Evolutionary conservation across 208 protist genomes (phyloP).

Genomic region (Leptomonas seymouri): DNA sequence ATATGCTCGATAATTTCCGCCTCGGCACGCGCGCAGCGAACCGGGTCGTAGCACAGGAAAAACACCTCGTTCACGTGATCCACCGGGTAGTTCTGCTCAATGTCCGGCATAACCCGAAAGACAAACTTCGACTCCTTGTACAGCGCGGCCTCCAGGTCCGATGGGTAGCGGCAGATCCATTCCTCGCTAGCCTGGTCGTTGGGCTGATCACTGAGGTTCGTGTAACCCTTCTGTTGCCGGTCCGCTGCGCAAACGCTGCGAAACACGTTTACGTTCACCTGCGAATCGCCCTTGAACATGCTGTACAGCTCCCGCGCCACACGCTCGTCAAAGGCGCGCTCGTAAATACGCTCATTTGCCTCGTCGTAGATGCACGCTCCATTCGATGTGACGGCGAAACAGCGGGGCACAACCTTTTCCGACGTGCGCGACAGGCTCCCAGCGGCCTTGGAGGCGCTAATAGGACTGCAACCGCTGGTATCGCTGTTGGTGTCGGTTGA

Average conservation of each 20-base stretch:
- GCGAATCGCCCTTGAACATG: conserved; percentile 47
- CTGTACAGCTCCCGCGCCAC: conserved; percentile 44
- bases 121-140: conserved; percentile 53
- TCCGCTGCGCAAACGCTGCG: conserved; percentile 40
- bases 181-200: conserved; percentile 60
- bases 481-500: conserved; percentile 8
- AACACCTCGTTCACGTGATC: conserved; percentile 68
- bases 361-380: conserved; percentile 71
- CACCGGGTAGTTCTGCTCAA: conserved; percentile 48
- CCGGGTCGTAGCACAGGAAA: conserved; percentile 64
- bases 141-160: conserved; percentile 45
- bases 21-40: conserved; percentile 36
- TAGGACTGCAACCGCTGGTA: neutral
- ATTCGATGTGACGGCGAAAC: conserved; percentile 73
- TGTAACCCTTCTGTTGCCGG: conserved; percentile 35
- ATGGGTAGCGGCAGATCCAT: conserved; percentile 63
- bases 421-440: neutral
- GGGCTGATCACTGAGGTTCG: conserved; percentile 49
- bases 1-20: conserved; percentile 38
- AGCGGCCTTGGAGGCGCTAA: neutral
- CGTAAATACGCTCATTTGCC: conserved; percentile 46
- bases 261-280: conserved; percentile 70
- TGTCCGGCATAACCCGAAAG: conserved; percentile 48
- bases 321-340: conserved; percentile 38
- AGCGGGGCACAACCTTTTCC: conserved; percentile 48